These are phyloP conservation scores for Pythium myriotylum DNA, from an alignment of 352 stramenopile genomes.

Conservation along the genomic window DNA sequence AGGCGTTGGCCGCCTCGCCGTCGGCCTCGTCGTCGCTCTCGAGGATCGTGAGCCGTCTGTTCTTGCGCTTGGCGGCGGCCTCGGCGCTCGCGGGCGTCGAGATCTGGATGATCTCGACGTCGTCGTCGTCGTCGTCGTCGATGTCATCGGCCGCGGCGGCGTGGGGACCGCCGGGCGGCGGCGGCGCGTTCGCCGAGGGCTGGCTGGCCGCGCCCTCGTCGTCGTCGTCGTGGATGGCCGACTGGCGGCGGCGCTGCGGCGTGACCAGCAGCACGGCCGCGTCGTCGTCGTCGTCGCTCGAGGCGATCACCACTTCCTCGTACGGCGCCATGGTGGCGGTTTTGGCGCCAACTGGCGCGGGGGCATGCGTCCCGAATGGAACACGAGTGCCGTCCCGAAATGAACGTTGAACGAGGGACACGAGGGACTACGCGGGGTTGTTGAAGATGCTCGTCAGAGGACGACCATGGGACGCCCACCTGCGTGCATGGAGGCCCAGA, in stretches of 20 bases:
- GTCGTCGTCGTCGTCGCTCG: conserved; percentile 42
- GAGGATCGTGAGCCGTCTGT: conserved; percentile 42
- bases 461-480: no score
- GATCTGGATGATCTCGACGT: conserved; percentile 53
- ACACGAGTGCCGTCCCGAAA: conserved; percentile 7
- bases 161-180: background rate
- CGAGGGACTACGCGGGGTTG: no score
- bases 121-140: conserved; percentile 50
- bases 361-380: background rate
- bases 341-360: background rate
- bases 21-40: conserved; percentile 47
- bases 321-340: conserved; percentile 28
- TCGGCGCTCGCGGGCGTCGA: conserved; percentile 32
- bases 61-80: conserved; percentile 24
- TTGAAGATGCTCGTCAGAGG: no score
- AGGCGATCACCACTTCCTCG: conserved; percentile 74
- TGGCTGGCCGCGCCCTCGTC: conserved; percentile 38
- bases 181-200: background rate
- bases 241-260: conserved; percentile 55
- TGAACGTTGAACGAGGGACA: background rate
- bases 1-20: no score
- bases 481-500: no score
- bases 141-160: conserved; percentile 19
- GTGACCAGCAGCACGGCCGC: conserved; percentile 60
- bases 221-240: conserved; percentile 60